Conservation (phyloP, 2,329 filamentous ascomycete genomes). For the Trichoderma harzianum region DNA sequence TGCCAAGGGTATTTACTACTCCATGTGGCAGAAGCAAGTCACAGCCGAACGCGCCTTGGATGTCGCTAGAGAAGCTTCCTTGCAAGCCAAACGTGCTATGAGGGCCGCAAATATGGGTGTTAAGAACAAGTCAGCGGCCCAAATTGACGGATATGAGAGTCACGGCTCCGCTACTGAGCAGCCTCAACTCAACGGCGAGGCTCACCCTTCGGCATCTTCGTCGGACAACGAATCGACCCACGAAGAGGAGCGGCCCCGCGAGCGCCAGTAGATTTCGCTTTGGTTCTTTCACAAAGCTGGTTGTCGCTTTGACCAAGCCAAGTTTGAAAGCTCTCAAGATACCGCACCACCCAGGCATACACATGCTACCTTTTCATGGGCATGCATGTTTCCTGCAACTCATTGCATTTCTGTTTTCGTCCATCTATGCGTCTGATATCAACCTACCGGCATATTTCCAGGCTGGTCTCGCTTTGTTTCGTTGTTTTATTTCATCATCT, state of each 20-base stretch:
- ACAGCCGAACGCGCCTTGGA: slow-evolving; percentile 64
- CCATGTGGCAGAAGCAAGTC: slow-evolving; percentile 89
- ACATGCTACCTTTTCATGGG: background rate
- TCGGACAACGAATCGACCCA: slow-evolving; percentile 31
- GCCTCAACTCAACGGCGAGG: slow-evolving; percentile 29
- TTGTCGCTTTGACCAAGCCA: background rate
- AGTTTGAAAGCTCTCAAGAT: too few species aligned
- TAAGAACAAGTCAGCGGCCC: slow-evolving; percentile 39
- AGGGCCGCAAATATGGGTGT: slow-evolving; percentile 48
- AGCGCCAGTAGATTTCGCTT: background rate
- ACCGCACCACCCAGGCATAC: background rate
- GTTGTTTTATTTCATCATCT: background rate
- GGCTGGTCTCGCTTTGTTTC: background rate
- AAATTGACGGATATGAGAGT: slow-evolving; percentile 46
- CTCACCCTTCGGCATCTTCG: slow-evolving; percentile 26
- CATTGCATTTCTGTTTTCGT: background rate
- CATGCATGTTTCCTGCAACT: background rate
- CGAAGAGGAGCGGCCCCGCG: slow-evolving; percentile 3
- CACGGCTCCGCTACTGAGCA: slow-evolving; percentile 45
- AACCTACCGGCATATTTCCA: background rate
- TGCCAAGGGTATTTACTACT: slow-evolving; percentile 69
- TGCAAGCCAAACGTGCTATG: slow-evolving; percentile 37
- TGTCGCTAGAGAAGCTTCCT: slow-evolving; percentile 35
- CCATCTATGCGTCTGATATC: background rate
- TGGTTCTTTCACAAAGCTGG: background rate